These are phyloP conservation scores for Myrica gale DNA, from an alignment of 306 rosid genomes.

Conservation along the genomic window DNA sequence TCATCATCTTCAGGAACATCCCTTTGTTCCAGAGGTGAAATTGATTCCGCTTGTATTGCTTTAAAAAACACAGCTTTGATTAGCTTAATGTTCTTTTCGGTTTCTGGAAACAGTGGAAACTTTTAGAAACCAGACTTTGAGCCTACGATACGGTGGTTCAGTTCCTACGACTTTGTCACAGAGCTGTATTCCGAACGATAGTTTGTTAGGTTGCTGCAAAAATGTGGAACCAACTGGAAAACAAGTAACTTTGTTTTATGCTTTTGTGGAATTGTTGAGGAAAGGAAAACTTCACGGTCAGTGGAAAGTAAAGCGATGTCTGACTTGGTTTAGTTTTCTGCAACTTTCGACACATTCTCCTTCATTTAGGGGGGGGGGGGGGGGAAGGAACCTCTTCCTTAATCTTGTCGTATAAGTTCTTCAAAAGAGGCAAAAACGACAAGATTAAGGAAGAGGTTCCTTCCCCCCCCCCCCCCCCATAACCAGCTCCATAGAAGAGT, in stretches of 20 bases:
- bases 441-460: no score
- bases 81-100: conserved; percentile 3
- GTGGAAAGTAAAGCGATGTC: conserved; percentile 1
- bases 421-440: no score
- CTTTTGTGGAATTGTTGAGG: neutral
- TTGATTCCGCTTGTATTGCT: neutral
- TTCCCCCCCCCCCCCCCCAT: no score
- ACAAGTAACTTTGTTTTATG: neutral
- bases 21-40: conserved; percentile 71
- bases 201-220: neutral
- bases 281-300: neutral
- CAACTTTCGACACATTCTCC: no score
- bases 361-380: no score
- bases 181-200: neutral
- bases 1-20: conserved; percentile 34
- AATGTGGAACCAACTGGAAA: conserved; percentile 2
- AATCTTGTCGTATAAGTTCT: no score
- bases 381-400: no score
- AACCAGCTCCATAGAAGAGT: no score
- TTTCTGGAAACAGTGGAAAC: conserved; percentile 10
- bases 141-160: neutral
- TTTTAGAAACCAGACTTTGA: neutral
- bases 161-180: neutral
- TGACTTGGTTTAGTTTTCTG: neutral
- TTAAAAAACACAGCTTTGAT: conserved; percentile 11